A percentile compares a stretch with the other conserved stretches of the same genome.
These are phyloP conservation scores for Candida gorgasii DNA, from an alignment of 805 yeast genomes.

Conservation along the genomic window DNA sequence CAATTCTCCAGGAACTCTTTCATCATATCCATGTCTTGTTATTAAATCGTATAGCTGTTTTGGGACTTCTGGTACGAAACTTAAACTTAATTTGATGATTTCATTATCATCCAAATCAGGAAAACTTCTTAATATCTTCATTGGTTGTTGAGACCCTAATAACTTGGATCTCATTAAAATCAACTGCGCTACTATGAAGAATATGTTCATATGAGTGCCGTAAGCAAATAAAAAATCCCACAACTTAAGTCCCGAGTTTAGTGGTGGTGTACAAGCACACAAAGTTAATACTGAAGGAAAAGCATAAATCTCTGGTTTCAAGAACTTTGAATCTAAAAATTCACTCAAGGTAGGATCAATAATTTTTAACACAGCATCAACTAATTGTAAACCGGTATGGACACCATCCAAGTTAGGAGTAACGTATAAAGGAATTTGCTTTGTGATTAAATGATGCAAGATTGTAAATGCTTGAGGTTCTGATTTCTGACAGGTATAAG, in stretches of 20 bases:
- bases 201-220: slow-evolving; percentile 84
- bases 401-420: slow-evolving; percentile 80
- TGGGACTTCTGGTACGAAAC: slow-evolving; percentile 77
- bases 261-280: slow-evolving; percentile 86
- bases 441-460: slow-evolving; percentile 59
- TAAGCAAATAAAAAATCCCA: slow-evolving; percentile 94
- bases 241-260: slow-evolving; percentile 67
- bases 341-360: slow-evolving; percentile 72
- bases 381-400: slow-evolving; percentile 68
- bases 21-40: slow-evolving; percentile 63
- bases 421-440: slow-evolving; percentile 75
- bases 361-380: slow-evolving; percentile 69
- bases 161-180: slow-evolving; percentile 65
- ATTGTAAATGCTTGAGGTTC: slow-evolving; percentile 86
- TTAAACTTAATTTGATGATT: slow-evolving; percentile 73
- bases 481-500: slow-evolving; percentile 64
- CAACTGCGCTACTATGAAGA: slow-evolving; percentile 82
- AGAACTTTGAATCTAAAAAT: slow-evolving; percentile 58
- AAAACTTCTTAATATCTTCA: slow-evolving; percentile 69
- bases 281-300: slow-evolving; percentile 80
- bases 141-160: slow-evolving; percentile 65
- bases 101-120: slow-evolving; percentile 73
- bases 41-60: slow-evolving; percentile 61
- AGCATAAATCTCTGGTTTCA: slow-evolving; percentile 85
- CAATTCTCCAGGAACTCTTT: slow-evolving; percentile 36